Conservation (phyloP, 306 rosid species). For the Delonix regia region DNA sequence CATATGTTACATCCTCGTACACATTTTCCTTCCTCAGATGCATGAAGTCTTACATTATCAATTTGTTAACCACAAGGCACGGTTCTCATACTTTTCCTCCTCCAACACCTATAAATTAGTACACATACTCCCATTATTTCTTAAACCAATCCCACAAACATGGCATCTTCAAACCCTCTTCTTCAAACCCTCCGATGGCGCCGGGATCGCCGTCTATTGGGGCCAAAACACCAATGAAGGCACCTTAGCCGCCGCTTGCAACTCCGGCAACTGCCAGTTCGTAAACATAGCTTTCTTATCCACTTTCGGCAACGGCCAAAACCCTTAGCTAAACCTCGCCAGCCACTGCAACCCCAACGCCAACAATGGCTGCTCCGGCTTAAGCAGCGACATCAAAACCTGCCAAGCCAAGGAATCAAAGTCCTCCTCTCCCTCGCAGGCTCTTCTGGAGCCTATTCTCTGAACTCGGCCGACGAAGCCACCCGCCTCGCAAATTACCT, state of each 20-base stretch:
- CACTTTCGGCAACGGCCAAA: constrained; percentile 54
- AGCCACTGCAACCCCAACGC: constrained; percentile 43
- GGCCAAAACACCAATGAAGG: constrained; percentile 59
- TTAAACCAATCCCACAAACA: not conserved
- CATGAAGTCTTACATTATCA: too few species aligned
- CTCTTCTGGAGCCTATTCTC: not conserved
- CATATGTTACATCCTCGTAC: too few species aligned
- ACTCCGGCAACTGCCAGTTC: constrained; percentile 59
- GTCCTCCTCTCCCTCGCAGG: constrained; percentile 16
- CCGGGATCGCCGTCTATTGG: constrained; percentile 61
- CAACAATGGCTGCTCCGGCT: constrained; percentile 27
- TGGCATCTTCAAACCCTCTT: constrained; percentile 44
- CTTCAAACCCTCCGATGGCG: constrained; percentile 36
- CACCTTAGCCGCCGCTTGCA: constrained; percentile 52
- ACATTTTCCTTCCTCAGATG: too few species aligned
- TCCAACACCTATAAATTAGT: constrained; percentile 26
- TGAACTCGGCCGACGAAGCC: not conserved
- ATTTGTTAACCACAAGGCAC: constrained; percentile 24
- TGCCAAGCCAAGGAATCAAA: not conserved
- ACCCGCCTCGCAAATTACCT: not conserved
- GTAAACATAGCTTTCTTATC: constrained; percentile 61
- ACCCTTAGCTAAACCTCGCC: constrained; percentile 49
- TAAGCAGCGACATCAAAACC: constrained; percentile 40
- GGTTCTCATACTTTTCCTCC: constrained; percentile 28
- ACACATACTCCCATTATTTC: too few species aligned